Base-by-base conservation (phyloP, 345 rosid genomes). In the Eucalyptus shirleyi region DNA sequence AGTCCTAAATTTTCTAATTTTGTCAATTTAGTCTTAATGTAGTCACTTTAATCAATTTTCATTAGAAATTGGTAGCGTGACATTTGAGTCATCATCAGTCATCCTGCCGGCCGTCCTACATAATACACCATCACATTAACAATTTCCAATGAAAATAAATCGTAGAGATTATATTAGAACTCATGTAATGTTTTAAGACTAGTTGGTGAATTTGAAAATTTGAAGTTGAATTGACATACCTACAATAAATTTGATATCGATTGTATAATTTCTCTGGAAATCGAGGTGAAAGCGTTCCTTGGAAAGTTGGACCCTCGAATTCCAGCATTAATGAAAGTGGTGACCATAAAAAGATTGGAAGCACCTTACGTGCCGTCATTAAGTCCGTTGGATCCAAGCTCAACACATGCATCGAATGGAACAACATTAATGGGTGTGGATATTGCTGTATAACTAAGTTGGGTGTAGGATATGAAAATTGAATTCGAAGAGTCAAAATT, bases 41-140 rank as follows among this genome's bases (percentile, higher is more conserved):
- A 9, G 2, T 56, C 3, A 10, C 10, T 24, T 2, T 24, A 23
- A 1, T 24, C 6, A 56, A 56, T 24, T 56, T 56, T 9, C 3
- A 0, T 0, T 0, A n/a, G n/a, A n/a, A n/a, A n/a, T n/a, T n/a
- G n/a, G n/a, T n/a, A n/a, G n/a, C n/a, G n/a, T n/a, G n/a, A n/a
- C n/a, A n/a, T n/a, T n/a, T n/a, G n/a, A n/a, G n/a, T n/a, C n/a
- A n/a, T 56, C 24, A 24, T 2, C 3, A 0, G 13, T 6, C 60
- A 0, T 23, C 12, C 1, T 10, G 4, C 30, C 6, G 0, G 6
- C 28, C 2, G 3, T 56, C 60, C 60, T 9, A 56, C 2, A 0
- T 13, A 30, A 30, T n/a, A 1, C 9, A 62, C 1, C 1, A 0
- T 0, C 4, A 3, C 4, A 5, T 40, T 37, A 37, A 23, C 8